Conservation (phyloP, 2,329 filamentous ascomycete species). For the Sporothrix phasma region DNA sequence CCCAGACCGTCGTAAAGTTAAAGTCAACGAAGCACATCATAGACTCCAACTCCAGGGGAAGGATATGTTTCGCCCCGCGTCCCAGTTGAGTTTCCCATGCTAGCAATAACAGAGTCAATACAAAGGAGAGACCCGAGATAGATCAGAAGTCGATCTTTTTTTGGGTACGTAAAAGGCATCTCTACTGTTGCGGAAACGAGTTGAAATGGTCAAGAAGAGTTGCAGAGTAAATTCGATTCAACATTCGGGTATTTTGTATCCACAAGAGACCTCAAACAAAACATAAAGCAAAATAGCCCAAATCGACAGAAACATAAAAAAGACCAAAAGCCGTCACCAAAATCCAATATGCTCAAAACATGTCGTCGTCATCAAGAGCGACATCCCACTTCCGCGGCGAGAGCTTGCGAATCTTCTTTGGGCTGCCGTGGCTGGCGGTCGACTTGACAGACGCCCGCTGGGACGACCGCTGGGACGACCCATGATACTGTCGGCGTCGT, state of each 20-base stretch:
- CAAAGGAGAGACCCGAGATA: no score
- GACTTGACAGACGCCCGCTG: conserved; percentile 13
- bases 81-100: no score
- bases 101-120: no score
- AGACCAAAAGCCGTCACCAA: not conserved
- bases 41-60: no score
- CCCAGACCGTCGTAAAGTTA: not conserved
- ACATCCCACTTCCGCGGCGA: conserved; percentile 39
- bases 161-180: no score
- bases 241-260: conserved; percentile 9
- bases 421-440: conserved; percentile 30
- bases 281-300: not conserved
- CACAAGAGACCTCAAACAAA: not conserved
- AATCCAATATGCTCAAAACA: conserved; percentile 21
- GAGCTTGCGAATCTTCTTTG: conserved; percentile 45
- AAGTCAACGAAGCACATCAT: not conserved
- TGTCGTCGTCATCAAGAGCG: conserved; percentile 30
- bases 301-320: not conserved
- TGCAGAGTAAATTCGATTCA: not conserved
- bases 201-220: not conserved
- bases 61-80: no score
- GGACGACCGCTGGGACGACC: conserved; percentile 7
- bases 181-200: no score
- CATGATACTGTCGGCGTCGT: conserved; percentile 19
- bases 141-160: no score